Percentiles rank a stretch among this genome's conserved stretches.
phyloP scores from a whole-genome alignment of 257 asterid genomes.

The Jacaranda mimosifolia region DNA sequence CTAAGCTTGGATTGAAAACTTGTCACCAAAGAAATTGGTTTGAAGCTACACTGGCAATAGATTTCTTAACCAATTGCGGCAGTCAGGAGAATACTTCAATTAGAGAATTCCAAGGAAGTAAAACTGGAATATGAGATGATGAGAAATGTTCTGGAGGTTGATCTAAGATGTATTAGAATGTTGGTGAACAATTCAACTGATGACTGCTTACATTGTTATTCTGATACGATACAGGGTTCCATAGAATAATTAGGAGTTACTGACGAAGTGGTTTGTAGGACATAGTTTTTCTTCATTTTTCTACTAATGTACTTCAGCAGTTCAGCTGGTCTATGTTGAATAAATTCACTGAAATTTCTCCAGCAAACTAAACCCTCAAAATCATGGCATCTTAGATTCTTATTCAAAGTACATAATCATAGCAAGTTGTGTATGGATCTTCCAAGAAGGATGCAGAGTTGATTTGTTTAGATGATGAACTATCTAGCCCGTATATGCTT shows the following conservation, averaged over 20 bases:
- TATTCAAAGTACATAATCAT: neutral
- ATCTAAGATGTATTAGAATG: neutral
- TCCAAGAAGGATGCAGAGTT: neutral
- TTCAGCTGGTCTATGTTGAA: neutral
- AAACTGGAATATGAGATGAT: neutral
- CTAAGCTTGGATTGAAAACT: neutral
- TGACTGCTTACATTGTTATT: neutral
- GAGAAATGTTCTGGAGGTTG: neutral
- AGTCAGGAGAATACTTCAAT: neutral
- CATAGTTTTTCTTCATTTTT: neutral
- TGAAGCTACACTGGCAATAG: neutral
- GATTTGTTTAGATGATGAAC: neutral
- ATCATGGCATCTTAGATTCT: neutral
- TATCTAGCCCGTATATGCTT: constrained; percentile 15
- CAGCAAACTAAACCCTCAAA: neutral
- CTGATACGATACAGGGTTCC: neutral
- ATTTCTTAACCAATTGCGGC: neutral
- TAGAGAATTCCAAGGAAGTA: neutral
- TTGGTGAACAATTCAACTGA: neutral
- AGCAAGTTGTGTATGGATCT: neutral
- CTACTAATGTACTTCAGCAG: neutral
- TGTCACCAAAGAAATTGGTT: neutral
- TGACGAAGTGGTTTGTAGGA: neutral
- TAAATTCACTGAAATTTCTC: neutral
- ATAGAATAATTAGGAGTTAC: neutral